Base-by-base conservation (phyloP, 306 rosid species). In the Trifolium repens region DNA sequence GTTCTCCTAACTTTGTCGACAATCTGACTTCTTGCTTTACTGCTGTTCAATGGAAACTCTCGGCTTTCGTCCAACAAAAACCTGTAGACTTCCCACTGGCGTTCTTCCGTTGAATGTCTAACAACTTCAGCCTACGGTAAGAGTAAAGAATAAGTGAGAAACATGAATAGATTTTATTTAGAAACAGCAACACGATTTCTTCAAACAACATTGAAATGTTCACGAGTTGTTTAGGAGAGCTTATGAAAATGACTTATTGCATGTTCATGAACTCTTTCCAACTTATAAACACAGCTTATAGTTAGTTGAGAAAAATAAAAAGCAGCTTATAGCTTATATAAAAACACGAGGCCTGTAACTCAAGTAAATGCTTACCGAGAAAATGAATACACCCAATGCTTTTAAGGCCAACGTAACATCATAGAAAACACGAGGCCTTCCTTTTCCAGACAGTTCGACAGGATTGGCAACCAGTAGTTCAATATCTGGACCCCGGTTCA, bases 381-480 rank as follows among this genome's bases (percentile, higher is more conserved):
- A 92, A 69, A 92, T 87, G 79, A 78, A 83, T 39, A 90, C 76
- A 75, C 94, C 91, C 57, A 90, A 67, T 4, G 77, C 80, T 73
- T 92, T 92, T 15, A 92, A 83, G 19, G 94, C 89, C 57, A 83
- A 81, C 14, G 98, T 90, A 44, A 90, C 96, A 78, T 92, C 94
- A 11, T 87, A 89, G 83, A 92, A 92, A 32, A 92, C 98, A 0
- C 93, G 92, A n/a, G 98, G 98, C 70, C 96, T 83, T 79, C 96
- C 98, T 73, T 77, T 86, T 77, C 98, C 98, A 15, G 78, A 84
- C 70, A 89, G 69, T 81, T 92, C 98, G 32, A 86, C 98, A 0
- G 98, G 98, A 82, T 92, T 92, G 24, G 96, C 96, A 57, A 92
- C 96, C 65, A 92, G 79, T 66, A 92, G 91, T 75, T 92, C 96